phyloP scores from a whole-genome alignment of 495 filamentous ascomycete species.

The Penicillium maclennaniae region DNA sequence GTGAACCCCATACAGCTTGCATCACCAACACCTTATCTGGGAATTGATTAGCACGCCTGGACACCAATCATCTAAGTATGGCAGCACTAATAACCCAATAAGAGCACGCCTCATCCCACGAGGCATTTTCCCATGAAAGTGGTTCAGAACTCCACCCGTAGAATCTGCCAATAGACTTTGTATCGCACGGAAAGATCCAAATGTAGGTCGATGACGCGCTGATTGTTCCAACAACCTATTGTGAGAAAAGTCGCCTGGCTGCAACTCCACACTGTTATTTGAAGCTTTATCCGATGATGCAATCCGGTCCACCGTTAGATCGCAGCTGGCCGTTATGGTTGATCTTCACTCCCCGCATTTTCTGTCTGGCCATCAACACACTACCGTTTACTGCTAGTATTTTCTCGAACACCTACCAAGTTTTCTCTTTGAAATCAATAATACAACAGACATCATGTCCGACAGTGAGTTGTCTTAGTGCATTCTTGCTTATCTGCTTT shows the following conservation, averaged over 20 bases:
- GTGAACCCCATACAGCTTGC: not conserved
- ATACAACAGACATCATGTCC: constrained; percentile 1
- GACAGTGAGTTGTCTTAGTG: constrained; percentile 2
- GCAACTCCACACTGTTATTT: not conserved
- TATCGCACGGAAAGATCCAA: not conserved
- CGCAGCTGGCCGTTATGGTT: not conserved
- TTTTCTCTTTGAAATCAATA: not conserved
- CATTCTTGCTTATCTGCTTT: not conserved
- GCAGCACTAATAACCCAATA: not conserved
- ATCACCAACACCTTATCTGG: not conserved
- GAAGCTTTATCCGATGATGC: not conserved
- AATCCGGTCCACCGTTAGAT: not conserved
- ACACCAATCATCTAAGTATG: not conserved
- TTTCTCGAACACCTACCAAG: not conserved
- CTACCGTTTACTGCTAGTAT: not conserved
- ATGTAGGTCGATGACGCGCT: constrained; percentile 16
- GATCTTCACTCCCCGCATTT: not conserved
- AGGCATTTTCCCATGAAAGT: not conserved
- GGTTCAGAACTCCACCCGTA: not conserved
- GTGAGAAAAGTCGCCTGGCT: constrained; percentile 9
- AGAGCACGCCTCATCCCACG: not conserved
- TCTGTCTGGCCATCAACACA: not conserved
- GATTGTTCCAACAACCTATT: constrained; percentile 5
- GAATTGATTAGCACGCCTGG: not conserved
- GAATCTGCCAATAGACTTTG: constrained; percentile 2